Conservation (phyloP, 2,329 filamentous ascomycete genomes). For the Geosmithia putterillii region DNA sequence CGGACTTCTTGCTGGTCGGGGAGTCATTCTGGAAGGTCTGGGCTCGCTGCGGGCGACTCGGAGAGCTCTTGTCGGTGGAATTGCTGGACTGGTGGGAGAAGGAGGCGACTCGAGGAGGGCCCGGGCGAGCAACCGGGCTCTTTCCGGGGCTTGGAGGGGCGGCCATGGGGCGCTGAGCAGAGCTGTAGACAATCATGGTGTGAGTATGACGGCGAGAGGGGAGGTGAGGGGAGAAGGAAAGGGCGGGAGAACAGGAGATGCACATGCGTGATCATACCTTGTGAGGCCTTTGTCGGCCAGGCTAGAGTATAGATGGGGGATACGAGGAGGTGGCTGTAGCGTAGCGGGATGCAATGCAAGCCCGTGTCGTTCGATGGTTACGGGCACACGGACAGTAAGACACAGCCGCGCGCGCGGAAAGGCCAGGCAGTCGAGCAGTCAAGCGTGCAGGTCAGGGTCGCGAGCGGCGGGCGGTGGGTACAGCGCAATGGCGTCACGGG, state of each 20-base stretch:
- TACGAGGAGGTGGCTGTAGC: not conserved
- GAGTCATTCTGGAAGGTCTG: conserved; percentile 31
- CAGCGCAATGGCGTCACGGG: not conserved
- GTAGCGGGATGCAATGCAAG: not conserved
- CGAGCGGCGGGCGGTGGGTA: too few species aligned
- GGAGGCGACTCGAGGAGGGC: conserved; percentile 16
- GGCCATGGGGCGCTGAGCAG: conserved; percentile 19
- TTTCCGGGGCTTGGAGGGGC: conserved; percentile 14
- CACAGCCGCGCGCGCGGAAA: not conserved
- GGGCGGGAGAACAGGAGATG: not conserved
- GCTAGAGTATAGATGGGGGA: not conserved
- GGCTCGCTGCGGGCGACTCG: conserved; percentile 27
- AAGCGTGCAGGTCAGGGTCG: too few species aligned
- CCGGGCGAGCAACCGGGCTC: conserved; percentile 15
- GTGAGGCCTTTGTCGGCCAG: not conserved
- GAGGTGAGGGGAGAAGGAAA: too few species aligned
- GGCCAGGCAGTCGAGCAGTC: not conserved
- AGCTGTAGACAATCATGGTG: conserved; percentile 14
- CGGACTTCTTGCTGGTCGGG: conserved; percentile 11
- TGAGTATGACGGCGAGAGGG: conserved; percentile 6
- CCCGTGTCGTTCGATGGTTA: not conserved
- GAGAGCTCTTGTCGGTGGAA: conserved; percentile 16
- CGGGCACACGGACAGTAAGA: too few species aligned
- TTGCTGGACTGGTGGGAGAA: conserved; percentile 11
- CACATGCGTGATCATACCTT: not conserved